Evolutionary conservation across 805 yeast species (phyloP).

Genomic region (Tetrapisispora fleetii): DNA sequence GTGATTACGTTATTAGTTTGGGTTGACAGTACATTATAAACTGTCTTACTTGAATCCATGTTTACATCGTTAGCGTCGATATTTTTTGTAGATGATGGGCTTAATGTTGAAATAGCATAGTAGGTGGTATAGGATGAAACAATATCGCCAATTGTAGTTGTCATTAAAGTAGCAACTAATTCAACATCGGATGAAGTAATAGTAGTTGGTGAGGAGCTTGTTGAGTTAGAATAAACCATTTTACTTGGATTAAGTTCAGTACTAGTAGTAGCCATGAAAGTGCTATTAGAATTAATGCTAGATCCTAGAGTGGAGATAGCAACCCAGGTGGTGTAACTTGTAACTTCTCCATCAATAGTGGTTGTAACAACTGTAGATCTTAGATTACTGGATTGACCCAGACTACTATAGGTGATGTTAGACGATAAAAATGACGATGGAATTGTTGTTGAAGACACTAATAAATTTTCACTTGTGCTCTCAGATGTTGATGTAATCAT

Average conservation of each 20-base stretch:
- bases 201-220: background rate
- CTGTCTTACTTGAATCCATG: too few relatives aligned
- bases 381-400: background rate
- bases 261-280: background rate
- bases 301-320: conserved; percentile 4
- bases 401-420: background rate
- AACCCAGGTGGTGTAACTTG: conserved; percentile 3
- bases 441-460: background rate
- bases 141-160: conserved; percentile 1
- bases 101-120: background rate
- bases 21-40: too few relatives aligned
- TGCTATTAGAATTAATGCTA: background rate
- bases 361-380: conserved; percentile 2
- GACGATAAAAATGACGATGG: background rate
- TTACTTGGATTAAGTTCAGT: background rate
- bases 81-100: background rate
- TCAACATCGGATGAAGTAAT: background rate
- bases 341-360: conserved; percentile 3
- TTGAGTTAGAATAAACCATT: background rate
- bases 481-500: background rate
- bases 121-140: conserved; percentile 1
- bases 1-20: background rate
- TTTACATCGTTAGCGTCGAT: background rate
- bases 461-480: background rate
- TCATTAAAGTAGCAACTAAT: background rate